Conservation (phyloP, 441 rosid genomes). For the Jatropha podagrica region DNA sequence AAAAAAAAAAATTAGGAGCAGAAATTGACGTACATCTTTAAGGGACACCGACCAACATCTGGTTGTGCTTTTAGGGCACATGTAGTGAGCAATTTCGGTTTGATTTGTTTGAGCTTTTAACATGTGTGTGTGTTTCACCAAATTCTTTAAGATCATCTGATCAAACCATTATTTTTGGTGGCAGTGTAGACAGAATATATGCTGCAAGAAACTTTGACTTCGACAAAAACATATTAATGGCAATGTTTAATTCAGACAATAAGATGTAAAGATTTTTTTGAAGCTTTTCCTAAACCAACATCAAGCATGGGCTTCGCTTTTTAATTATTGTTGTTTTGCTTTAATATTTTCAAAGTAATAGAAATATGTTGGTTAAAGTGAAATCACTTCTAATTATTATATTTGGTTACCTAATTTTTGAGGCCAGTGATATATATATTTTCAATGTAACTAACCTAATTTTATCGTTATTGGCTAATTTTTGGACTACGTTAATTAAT, state of each 20-base stretch:
- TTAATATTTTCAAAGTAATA: constrained; percentile 10
- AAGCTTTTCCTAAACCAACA: constrained; percentile 20
- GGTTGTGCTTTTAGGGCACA: constrained; percentile 82
- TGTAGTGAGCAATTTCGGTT: constrained; percentile 33
- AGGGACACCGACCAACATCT: constrained; percentile 60
- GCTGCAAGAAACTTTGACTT: constrained; percentile 23
- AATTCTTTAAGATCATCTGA: neutral
- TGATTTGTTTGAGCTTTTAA: constrained; percentile 34
- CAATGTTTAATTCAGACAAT: neutral
- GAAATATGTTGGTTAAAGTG: constrained; percentile 27
- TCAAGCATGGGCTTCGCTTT: constrained; percentile 13
- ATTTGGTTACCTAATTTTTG: neutral
- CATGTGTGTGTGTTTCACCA: constrained; percentile 34
- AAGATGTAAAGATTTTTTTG: neutral
- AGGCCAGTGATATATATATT: neutral
- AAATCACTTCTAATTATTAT: constrained; percentile 12
- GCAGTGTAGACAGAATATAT: constrained; percentile 20
- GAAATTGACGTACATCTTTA: constrained; percentile 7
- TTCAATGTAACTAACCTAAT: neutral
- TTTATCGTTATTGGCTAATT: neutral
- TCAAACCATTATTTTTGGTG: neutral
- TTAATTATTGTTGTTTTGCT: neutral
- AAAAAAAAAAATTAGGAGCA: too few species aligned
- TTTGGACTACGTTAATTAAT: too few species aligned
- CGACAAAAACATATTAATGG: neutral